Evolutionary conservation across 805 yeast species (phyloP), one percentile per base, ranked within the genome.

Genomic region (Isabelozyma gotoi): DNA sequence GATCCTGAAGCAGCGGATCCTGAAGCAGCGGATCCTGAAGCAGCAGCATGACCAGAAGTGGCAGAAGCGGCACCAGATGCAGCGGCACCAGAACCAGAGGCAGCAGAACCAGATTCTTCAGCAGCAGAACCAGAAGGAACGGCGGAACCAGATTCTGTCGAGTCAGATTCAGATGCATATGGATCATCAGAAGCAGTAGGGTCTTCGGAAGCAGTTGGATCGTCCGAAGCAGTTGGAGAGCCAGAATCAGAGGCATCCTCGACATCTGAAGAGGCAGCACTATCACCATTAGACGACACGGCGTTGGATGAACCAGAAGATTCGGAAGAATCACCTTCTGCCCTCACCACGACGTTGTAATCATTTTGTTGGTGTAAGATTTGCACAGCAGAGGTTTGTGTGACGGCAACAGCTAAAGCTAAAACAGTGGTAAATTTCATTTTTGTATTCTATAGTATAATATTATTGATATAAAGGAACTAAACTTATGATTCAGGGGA

Each of bases 1-100:
- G 49, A 49, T 36, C 46, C 53, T 40, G 48, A 44, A 32, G 49
- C 47, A 27, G 47, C 44, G 21, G 52, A 39, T 12, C 51, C 55
- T 33, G 36, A 42, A 35, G 38, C 34, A 19, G 42, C 24, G 12
- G 20, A 14, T 17, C 18, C 19, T 4, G 39, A 14, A 20, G 53
- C 54, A 33, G 17, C 49, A 32, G 29, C 35, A 43, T n/a, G n/a
- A n/a, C 42, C 43, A 32, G 48, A 38, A 11, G 43, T 34, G 15
- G 31, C 19, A 14, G 39, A 36, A 12, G 17, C 17, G n/a, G n/a
- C n/a, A 19, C 29, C 29, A 36, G 38, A 20, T 8, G 4, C 38
- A 14, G 38, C 19, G 5, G 38, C 19, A 11, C 12, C 38, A 19
- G 17, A 11, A 36, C 24, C 24, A 18, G 27, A 31, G n/a, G 36